These are phyloP conservation scores for Macadamia tetraphylla DNA, from an alignment of 164 flowering plant genomes.

Conservation along the genomic window DNA sequence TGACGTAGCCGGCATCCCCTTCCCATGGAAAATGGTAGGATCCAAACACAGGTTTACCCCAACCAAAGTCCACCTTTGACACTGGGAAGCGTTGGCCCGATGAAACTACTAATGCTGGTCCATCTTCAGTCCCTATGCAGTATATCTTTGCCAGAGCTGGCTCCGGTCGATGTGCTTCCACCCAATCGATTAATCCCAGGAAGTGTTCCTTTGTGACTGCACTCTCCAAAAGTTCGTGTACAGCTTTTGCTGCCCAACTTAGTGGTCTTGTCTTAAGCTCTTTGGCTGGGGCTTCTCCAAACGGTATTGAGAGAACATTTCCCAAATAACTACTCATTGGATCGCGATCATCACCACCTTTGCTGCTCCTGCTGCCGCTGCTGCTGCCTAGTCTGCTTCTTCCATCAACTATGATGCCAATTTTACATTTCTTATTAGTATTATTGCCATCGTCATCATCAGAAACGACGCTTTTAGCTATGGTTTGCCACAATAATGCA, in stretches of 20 bases:
- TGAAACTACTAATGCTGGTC: conserved; percentile 32
- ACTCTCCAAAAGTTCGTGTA: conserved; percentile 12
- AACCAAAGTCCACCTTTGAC: conserved; percentile 30
- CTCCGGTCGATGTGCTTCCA: conserved; percentile 29
- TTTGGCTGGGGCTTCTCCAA: conserved; percentile 8
- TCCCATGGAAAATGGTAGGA: conserved; percentile 40
- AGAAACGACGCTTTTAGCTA: conserved; percentile 1
- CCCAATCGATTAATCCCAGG: conserved; percentile 31
- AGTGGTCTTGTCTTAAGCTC: conserved; percentile 19
- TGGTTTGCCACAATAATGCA: conserved; percentile 23
- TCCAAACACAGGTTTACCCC: conserved; percentile 30
- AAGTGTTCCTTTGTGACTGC: conserved; percentile 30
- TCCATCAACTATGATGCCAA: conserved; percentile 35
- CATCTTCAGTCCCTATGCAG: conserved; percentile 21
- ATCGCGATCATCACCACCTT: no score
- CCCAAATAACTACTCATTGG: conserved; percentile 26
- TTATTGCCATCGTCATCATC: background rate
- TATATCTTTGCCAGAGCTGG: conserved; percentile 22
- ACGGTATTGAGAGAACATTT: conserved; percentile 35
- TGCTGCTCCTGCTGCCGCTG: no score
- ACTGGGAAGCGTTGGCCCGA: conserved; percentile 31
- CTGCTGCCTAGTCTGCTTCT: conserved; percentile 11
- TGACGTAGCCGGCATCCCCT: conserved; percentile 30
- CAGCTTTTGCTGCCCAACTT: conserved; percentile 22
- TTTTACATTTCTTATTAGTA: conserved; percentile 7